These are phyloP conservation scores for Phytophthora quininea DNA, from an alignment of 352 stramenopile genomes.

Conservation along the genomic window DNA sequence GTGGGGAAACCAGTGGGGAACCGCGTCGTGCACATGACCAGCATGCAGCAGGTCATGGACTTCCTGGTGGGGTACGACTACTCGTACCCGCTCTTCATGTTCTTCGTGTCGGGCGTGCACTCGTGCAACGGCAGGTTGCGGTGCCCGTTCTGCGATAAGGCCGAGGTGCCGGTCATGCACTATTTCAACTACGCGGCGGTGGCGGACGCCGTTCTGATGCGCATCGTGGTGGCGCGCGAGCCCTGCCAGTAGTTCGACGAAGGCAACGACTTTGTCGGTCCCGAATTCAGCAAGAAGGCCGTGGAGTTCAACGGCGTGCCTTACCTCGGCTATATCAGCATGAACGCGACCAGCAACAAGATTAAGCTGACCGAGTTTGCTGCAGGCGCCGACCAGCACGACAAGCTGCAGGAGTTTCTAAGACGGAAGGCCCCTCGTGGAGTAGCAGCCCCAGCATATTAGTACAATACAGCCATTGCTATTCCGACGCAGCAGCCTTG, in stretches of 20 bases:
- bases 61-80: slow-evolving; percentile 68
- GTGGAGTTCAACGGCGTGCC: slow-evolving; percentile 65
- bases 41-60: slow-evolving; percentile 46
- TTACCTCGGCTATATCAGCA: slow-evolving; percentile 58
- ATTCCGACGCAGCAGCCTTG: slow-evolving; percentile 13
- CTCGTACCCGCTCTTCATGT: slow-evolving; percentile 77
- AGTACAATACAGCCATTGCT: neutral
- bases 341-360: slow-evolving; percentile 47
- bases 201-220: slow-evolving; percentile 57
- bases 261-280: slow-evolving; percentile 71
- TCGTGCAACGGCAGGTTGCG: slow-evolving; percentile 80
- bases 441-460: too few relatives aligned
- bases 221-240: slow-evolving; percentile 62
- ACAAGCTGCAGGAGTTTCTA: slow-evolving; percentile 54
- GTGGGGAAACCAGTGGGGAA: slow-evolving; percentile 50
- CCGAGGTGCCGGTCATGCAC: slow-evolving; percentile 72
- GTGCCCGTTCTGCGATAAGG: slow-evolving; percentile 83
- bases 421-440: slow-evolving; percentile 27
- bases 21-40: slow-evolving; percentile 52
- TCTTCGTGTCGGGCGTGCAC: slow-evolving; percentile 77
- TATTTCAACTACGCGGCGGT: slow-evolving; percentile 81
- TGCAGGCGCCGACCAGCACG: slow-evolving; percentile 47
- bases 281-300: slow-evolving; percentile 62
- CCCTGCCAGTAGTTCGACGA: slow-evolving; percentile 74
- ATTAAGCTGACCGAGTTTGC: slow-evolving; percentile 51